Conservation (phyloP, 2,329 filamentous ascomycete species). For the Bipolaris oryzae region DNA sequence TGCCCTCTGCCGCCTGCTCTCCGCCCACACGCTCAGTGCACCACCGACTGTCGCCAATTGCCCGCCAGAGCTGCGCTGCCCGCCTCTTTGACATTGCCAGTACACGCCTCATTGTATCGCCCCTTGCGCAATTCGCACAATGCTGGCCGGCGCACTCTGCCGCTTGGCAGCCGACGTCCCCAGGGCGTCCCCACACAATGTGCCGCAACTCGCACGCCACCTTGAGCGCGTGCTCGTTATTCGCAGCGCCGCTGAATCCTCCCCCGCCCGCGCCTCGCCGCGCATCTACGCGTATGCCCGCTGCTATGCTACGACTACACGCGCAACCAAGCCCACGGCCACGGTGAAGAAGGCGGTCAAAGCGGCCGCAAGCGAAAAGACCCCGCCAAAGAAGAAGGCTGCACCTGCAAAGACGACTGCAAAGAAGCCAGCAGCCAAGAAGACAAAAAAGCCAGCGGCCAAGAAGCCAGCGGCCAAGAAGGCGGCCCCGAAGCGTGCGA, state of each 20-base stretch:
- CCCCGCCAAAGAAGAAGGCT: slow-evolving; percentile 37
- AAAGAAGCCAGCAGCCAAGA: slow-evolving; percentile 23
- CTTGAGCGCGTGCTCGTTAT: slow-evolving; percentile 31
- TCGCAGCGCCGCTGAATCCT: slow-evolving; percentile 30
- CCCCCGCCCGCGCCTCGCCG: slow-evolving; percentile 28
- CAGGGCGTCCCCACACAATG: slow-evolving; percentile 45
- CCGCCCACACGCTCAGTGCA: slow-evolving; percentile 6
- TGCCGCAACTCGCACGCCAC: slow-evolving; percentile 42
- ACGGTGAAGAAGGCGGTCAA: slow-evolving; percentile 42
- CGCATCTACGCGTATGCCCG: slow-evolving; percentile 36
- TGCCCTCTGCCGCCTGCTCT: background rate
- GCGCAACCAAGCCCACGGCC: slow-evolving; percentile 39
- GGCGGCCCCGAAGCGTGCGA: slow-evolving; percentile 11
- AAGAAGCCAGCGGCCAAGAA: slow-evolving; percentile 30
- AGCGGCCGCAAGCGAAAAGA: slow-evolving; percentile 27
- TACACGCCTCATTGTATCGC: slow-evolving; percentile 9
- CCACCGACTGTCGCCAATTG: slow-evolving; percentile 20
- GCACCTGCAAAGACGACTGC: slow-evolving; percentile 26
- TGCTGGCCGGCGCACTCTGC: slow-evolving; percentile 46
- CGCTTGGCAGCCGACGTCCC: slow-evolving; percentile 45
- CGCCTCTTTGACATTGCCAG: slow-evolving; percentile 9
- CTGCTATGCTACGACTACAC: slow-evolving; percentile 43
- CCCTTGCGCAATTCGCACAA: slow-evolving; percentile 21
- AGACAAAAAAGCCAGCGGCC: slow-evolving; percentile 28
- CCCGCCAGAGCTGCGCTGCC: slow-evolving; percentile 24